phyloP scores from a whole-genome alignment of 768 basidiomycete genomes.

The Lactifluus pinguis region DNA sequence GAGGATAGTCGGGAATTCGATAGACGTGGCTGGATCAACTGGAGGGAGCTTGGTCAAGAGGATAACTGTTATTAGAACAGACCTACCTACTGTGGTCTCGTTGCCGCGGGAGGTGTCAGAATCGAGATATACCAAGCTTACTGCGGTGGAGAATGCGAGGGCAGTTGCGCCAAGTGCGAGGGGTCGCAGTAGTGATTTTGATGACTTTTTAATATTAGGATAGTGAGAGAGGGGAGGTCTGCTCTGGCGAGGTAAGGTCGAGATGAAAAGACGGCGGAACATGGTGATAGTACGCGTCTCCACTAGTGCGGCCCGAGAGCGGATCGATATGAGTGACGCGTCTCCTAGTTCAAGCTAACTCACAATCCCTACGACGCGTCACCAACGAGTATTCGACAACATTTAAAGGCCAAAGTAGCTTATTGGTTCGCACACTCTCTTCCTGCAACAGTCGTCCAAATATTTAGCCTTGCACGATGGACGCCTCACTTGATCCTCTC shows the following conservation, averaged over 20 bases:
- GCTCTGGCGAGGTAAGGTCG: not conserved
- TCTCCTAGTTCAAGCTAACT: not conserved
- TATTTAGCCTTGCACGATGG: constrained; percentile 13
- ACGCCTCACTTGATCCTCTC: not conserved
- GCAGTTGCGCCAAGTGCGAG: constrained; percentile 13
- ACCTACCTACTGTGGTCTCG: constrained; percentile 18
- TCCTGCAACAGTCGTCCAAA: constrained; percentile 6
- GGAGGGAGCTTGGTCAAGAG: not conserved
- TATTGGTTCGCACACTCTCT: constrained; percentile 18
- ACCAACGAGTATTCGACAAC: constrained; percentile 7
- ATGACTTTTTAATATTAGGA: not conserved
- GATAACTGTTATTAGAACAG: not conserved
- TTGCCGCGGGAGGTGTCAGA: constrained; percentile 23
- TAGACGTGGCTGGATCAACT: constrained; percentile 70
- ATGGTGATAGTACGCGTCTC: not conserved
- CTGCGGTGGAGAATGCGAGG: constrained; percentile 27
- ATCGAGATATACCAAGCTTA: constrained; percentile 39
- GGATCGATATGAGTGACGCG: constrained; percentile 3
- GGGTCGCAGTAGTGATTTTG: not conserved
- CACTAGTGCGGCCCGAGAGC: too few species aligned
- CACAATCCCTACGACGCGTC: constrained; percentile 13
- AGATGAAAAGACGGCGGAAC: constrained; percentile 4
- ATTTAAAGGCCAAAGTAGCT: constrained; percentile 7
- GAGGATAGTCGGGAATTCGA: constrained; percentile 62
- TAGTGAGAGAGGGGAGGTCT: not conserved